Evolutionary conservation across 2,329 filamentous ascomycete genomes (phyloP), one percentile per base, ranked within the genome.

Genomic region (Alternaria sp.): DNA sequence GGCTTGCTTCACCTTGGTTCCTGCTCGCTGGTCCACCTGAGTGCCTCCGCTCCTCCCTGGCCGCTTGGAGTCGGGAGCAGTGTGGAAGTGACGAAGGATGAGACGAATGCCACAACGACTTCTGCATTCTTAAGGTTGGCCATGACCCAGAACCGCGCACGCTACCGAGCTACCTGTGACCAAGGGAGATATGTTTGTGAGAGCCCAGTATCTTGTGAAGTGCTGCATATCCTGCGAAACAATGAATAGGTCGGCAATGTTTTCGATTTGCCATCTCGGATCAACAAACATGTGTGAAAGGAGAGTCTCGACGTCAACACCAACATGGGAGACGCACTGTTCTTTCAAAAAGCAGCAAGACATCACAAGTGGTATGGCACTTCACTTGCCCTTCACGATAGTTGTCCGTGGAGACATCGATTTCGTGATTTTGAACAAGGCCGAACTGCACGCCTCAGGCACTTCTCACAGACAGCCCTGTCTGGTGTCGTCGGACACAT

Each of bases 351-450:
- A 21, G 4, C 3, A 21, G 21, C 4, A 21, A 21, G 15, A 17
- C 36, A 40, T 11, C 8, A 2, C 0, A 17, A 40, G 9, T 1
- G 15, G 3, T 5, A 0, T 17, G 10, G 9, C 5, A 40, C 8
- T 40, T 40, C 36, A 11, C 5, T 1, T 40, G 36, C 8, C 36
- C 36, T 40, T 7, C 36, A 10, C 3, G n/a, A 40, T 2, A 40
- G n/a, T 40, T 1, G 4, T 17, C 9, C n/a, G n/a, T 40, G n/a
- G 1, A 0, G 10, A 17, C 0, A 11, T 40, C n/a, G 36, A 40
- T n/a, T 40, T 40, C 9, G 9, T 0, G 32, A 15, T 2, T n/a
- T 9, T 1, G 4, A 40, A 0, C 15, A 5, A n/a, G 15, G 15
- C 32, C 15, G 8, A 4, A 40, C 8, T 40, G 32, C 4, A 40